Percentiles rank a stretch among this genome's conserved stretches.
Evolutionary conservation across 306 rosid genomes (phyloP).

Genomic region (Herpetospermum pedunculosum): DNA sequence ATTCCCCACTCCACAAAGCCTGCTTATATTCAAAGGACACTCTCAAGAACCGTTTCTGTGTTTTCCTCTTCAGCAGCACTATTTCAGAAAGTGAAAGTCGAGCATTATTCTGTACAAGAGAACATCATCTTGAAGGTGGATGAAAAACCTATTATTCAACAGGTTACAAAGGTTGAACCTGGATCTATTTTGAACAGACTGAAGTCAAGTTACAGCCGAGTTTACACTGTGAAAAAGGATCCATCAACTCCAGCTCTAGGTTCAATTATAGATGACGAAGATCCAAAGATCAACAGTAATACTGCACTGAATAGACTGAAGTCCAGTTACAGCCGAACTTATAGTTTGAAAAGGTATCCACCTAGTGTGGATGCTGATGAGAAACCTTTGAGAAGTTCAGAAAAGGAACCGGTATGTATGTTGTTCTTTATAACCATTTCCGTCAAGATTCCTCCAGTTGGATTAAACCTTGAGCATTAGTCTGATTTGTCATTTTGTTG

Average conservation of each 20-base stretch:
- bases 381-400: slow-evolving; percentile 9
- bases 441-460: background rate
- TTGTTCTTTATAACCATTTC: background rate
- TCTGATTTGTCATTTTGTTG: background rate
- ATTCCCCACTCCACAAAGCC: slow-evolving; percentile 33
- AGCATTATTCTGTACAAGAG: background rate
- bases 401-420: slow-evolving; percentile 20
- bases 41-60: slow-evolving; percentile 83
- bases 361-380: slow-evolving; percentile 5
- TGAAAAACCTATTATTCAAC: slow-evolving; percentile 2
- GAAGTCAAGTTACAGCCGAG: slow-evolving; percentile 47
- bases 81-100: slow-evolving; percentile 49
- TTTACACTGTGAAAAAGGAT: slow-evolving; percentile 25
- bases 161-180: slow-evolving; percentile 19
- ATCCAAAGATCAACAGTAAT: slow-evolving; percentile 14
- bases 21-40: slow-evolving; percentile 44
- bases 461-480: too few species aligned
- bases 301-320: slow-evolving; percentile 41
- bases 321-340: slow-evolving; percentile 43
- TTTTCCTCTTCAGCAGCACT: slow-evolving; percentile 94
- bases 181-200: slow-evolving; percentile 43
- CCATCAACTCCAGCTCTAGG: slow-evolving; percentile 5
- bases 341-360: slow-evolving; percentile 20
- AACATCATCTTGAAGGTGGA: slow-evolving; percentile 4
- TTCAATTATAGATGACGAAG: slow-evolving; percentile 16